These are phyloP conservation scores for Protomyces inundatus DNA, from an alignment of 1,139 yeast genomes.

Conservation along the genomic window DNA sequence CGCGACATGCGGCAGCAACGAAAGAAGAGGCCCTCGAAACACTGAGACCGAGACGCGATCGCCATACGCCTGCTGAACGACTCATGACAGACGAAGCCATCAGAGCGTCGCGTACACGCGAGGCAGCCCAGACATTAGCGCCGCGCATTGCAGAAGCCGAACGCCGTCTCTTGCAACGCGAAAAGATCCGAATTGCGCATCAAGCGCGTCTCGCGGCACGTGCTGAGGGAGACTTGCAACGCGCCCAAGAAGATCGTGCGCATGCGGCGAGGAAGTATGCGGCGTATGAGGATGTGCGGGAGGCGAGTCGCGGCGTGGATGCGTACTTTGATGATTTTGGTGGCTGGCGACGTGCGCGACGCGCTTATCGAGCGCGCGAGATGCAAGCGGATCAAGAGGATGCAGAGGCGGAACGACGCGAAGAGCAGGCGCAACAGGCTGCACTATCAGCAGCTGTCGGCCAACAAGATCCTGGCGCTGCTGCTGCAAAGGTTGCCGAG, in stretches of 20 bases:
- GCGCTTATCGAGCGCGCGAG: neutral
- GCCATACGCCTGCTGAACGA: neutral
- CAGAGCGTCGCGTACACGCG: neutral
- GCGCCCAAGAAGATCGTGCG: neutral
- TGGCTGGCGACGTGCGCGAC: neutral
- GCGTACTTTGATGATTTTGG: neutral
- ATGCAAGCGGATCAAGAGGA: neutral
- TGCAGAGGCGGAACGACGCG: neutral
- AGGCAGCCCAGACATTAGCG: neutral
- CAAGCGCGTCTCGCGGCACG: neutral
- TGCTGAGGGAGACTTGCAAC: neutral
- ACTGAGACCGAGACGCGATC: neutral
- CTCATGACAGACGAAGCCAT: slow-evolving; percentile 8
- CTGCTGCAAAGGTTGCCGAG: slow-evolving; percentile 31
- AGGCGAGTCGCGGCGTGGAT: neutral
- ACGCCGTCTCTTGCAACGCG: neutral
- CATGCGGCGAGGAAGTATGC: neutral
- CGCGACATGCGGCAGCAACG: neutral
- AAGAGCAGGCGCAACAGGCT: neutral
- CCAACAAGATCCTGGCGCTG: slow-evolving; percentile 8
- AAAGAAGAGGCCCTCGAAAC: neutral
- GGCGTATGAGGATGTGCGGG: neutral
- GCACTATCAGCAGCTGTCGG: neutral
- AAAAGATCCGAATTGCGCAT: neutral
- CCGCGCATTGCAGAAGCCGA: neutral